Evolutionary conservation across 139 green algal species (phyloP), one percentile per base, ranked within the genome.

Genomic region (Mesostigma viride): DNA sequence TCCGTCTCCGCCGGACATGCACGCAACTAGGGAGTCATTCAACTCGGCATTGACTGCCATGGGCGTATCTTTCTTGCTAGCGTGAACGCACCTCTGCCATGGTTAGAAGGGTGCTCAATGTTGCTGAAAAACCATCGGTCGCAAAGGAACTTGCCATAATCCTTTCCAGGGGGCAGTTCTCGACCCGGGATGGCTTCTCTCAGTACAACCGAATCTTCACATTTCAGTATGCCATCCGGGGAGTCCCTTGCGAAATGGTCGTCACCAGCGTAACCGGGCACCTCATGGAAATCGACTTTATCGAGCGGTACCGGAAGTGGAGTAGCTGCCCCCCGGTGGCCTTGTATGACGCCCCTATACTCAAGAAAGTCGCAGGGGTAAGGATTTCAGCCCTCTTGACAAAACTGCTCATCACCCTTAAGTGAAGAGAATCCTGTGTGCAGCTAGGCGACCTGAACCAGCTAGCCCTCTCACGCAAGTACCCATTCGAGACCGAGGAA

Each of bases 111-210:
- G 88, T 95, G 3, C 79, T 97, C 0, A 95, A 95, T 61, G 91
- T 97, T 5, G 91, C 91, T 0, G 91, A 97, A 64, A 97, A 97
- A 76, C 91, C 91, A 33, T 94, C 83, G 61, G 89, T 97, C 2
- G 85, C 89, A 1, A 85, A 83, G 47, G 86, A 90, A 51, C 86
- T 96, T 0, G 88, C 86, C 0, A 65, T 71, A 4, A 80, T 91
- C 45, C 79, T 97, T 2, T 88, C 80, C 65, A 70, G 83, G 48
- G 79, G 80, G 1, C 32, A 56, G 0, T 65, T 71, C 8, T 4
- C 28, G 32, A 68, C 58, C 6, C 62, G 67, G n/a, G 58, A 63
- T 33, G 67, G 76, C 77, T 88, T 83, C 31, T 79, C 88, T 0
- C 72, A 73, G 27, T 95, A 83, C 81, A 95, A 93, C 73, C 71